Evolutionary conservation across 148 eudicot species (phyloP).

Genomic region (Rheum nobile): DNA sequence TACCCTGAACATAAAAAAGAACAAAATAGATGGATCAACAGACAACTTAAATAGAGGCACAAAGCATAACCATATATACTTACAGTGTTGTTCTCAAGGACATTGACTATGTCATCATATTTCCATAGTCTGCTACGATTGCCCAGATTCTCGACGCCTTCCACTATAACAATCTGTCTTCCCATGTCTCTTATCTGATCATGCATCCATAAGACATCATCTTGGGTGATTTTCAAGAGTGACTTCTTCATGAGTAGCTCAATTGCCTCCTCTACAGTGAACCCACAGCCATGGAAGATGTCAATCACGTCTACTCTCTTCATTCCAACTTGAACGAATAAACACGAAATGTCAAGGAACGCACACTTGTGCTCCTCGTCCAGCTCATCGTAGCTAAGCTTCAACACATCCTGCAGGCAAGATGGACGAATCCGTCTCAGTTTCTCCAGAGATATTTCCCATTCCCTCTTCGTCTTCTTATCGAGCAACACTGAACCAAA

Average conservation of each 20-base stretch:
- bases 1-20: slow-evolving; percentile 21
- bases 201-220: slow-evolving; percentile 47
- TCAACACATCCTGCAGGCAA: slow-evolving; percentile 34
- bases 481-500: slow-evolving; percentile 47
- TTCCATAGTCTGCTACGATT: slow-evolving; percentile 53
- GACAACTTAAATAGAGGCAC: background rate
- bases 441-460: slow-evolving; percentile 34
- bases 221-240: slow-evolving; percentile 27
- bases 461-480: slow-evolving; percentile 32
- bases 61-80: background rate
- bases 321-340: slow-evolving; percentile 33
- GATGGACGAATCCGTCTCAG: slow-evolving; percentile 23
- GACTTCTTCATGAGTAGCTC: slow-evolving; percentile 30
- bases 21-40: background rate
- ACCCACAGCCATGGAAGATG: slow-evolving; percentile 35
- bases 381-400: slow-evolving; percentile 39
- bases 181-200: slow-evolving; percentile 72
- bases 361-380: slow-evolving; percentile 31
- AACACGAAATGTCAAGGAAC: slow-evolving; percentile 56
- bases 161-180: slow-evolving; percentile 39
- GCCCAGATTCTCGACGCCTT: slow-evolving; percentile 17
- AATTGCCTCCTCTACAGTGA: slow-evolving; percentile 33
- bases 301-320: slow-evolving; percentile 27
- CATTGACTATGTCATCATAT: slow-evolving; percentile 15
- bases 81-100: slow-evolving; percentile 32